Evolutionary conservation across 2,329 filamentous ascomycete species (phyloP).

Genomic region (Colletotrichum incanum): DNA sequence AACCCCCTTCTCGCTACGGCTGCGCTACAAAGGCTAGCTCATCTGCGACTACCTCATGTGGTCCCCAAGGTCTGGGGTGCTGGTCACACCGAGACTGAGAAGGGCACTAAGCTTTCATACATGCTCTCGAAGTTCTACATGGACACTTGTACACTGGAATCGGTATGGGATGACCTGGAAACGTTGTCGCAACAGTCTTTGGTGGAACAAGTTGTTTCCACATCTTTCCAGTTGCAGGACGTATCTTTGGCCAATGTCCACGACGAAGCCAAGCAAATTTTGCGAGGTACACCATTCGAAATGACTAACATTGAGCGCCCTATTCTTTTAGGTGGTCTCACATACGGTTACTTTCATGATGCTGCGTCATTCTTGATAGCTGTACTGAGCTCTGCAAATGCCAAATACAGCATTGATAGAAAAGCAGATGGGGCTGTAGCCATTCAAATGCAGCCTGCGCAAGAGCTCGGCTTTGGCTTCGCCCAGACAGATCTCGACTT

Average conservation of each 20-base stretch:
- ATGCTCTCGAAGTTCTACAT: conserved; percentile 23
- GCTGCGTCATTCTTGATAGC: background rate
- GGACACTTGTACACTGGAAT: background rate
- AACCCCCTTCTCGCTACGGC: conserved; percentile 13
- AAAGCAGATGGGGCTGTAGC: conserved; percentile 11
- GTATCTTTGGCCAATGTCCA: background rate
- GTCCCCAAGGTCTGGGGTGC: conserved; percentile 31
- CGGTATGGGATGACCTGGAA: conserved; percentile 5
- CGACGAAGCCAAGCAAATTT: background rate
- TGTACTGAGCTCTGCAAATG: background rate
- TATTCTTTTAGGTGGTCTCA: background rate
- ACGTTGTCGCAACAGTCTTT: background rate
- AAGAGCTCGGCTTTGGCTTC: background rate
- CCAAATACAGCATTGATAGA: background rate
- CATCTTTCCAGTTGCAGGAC: background rate
- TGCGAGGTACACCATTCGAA: background rate
- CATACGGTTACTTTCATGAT: background rate
- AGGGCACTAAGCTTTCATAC: conserved; percentile 7
- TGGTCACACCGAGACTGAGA: background rate
- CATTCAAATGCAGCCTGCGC: background rate
- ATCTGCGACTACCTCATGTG: background rate
- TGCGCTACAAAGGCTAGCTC: conserved; percentile 20
- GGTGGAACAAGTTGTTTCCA: background rate
- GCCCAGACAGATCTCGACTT: conserved; percentile 2
- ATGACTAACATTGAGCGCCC: background rate